Evolutionary conservation across 2,329 filamentous ascomycete species (phyloP).

Genomic region (Chrysosporium keratinophilum): DNA sequence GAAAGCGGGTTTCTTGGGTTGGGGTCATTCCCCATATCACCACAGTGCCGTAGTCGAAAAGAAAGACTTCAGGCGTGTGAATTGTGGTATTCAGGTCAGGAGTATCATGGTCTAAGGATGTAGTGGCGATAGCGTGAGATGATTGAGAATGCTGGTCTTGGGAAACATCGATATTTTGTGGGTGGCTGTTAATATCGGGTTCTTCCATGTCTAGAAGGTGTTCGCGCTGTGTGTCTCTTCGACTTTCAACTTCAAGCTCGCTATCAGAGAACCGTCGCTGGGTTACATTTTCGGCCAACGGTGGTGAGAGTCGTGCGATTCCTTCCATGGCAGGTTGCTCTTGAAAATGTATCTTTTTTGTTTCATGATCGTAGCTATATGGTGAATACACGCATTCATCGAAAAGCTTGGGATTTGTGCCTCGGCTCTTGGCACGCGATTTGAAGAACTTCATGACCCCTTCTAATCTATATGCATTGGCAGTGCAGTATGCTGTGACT

Average conservation of each 20-base stretch:
- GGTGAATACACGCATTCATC: constrained; percentile 97
- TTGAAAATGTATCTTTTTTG: constrained; percentile 23
- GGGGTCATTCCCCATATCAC: constrained; percentile 97
- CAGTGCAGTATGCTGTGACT: constrained; percentile 94
- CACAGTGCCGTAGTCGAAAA: constrained; percentile 95
- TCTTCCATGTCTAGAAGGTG: constrained; percentile 54
- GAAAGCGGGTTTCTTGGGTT: constrained; percentile 77
- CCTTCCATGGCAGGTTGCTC: constrained; percentile 7
- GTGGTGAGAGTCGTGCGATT: not conserved
- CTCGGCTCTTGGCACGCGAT: constrained; percentile 63
- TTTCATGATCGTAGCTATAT: constrained; percentile 62
- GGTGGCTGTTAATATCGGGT: constrained; percentile 8
- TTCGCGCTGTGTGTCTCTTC: constrained; percentile 46
- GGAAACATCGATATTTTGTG: constrained; percentile 25
- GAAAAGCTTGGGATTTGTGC: constrained; percentile 79
- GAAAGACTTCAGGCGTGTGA: constrained; percentile 85
- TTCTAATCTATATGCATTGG: constrained; percentile 83
- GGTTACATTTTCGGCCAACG: not conserved
- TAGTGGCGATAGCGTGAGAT: constrained; percentile 16
- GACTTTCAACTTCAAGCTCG: constrained; percentile 56
- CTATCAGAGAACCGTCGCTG: constrained; percentile 47
- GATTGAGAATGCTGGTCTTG: constrained; percentile 14
- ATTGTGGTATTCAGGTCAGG: constrained; percentile 77
- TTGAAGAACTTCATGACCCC: constrained; percentile 85
- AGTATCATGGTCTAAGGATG: constrained; percentile 27